Conservation (phyloP, 441 rosid genomes). For the California macrophylla region DNA sequence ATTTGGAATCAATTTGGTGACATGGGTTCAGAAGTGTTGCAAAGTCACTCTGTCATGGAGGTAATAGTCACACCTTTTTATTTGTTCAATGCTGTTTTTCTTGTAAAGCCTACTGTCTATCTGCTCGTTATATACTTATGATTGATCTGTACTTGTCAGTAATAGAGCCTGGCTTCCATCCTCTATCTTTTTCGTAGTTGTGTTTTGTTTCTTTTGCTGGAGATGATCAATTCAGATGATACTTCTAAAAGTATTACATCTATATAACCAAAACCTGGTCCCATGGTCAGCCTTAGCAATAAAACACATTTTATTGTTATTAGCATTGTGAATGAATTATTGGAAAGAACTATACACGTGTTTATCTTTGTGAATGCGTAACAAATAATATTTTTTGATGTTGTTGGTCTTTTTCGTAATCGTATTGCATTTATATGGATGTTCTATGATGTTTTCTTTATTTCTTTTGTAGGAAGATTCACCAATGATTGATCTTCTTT, state of each 20-base stretch:
- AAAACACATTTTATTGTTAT: neutral
- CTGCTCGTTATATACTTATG: neutral
- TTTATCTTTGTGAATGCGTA: neutral
- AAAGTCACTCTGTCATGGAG: slow-evolving; percentile 30
- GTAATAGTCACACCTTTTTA: slow-evolving; percentile 26
- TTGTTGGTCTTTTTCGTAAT: neutral
- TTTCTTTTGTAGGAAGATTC: slow-evolving; percentile 42
- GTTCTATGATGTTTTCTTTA: slow-evolving; percentile 12
- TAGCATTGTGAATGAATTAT: neutral
- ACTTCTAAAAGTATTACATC: neutral
- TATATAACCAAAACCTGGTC: neutral
- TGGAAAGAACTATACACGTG: neutral
- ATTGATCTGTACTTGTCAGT: neutral
- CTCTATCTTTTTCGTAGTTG: neutral
- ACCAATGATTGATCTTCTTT: slow-evolving; percentile 26
- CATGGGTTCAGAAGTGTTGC: slow-evolving; percentile 29
- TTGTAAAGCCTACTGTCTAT: neutral
- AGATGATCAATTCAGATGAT: neutral
- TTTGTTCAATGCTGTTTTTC: slow-evolving; percentile 3
- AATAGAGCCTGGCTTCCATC: neutral
- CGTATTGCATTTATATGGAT: neutral
- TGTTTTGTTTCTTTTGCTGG: neutral
- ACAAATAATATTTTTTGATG: neutral
- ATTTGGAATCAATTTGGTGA: slow-evolving; percentile 26
- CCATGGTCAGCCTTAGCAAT: neutral